Evolutionary conservation across 2,329 filamentous ascomycete genomes (phyloP).

Genomic region (Graphilbum fragrans): DNA sequence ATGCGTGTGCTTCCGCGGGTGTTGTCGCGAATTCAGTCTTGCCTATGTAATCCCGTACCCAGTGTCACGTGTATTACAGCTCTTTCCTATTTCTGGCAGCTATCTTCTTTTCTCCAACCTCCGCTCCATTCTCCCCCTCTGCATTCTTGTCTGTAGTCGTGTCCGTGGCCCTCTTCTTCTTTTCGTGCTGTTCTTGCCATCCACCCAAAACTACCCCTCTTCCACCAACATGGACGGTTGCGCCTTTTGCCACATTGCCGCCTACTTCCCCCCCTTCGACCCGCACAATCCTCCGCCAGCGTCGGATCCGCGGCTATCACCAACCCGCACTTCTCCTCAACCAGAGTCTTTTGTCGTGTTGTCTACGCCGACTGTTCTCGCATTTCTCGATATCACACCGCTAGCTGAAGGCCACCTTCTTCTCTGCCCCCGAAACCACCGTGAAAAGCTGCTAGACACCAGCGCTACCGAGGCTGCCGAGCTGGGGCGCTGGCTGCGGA

Average conservation of each 20-base stretch:
- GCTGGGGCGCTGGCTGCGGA: conserved; percentile 55
- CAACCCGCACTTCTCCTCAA: conserved; percentile 22
- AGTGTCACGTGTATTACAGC: too few species aligned
- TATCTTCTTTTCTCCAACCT: too few species aligned
- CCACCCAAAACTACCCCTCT: too few species aligned
- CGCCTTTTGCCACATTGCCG: conserved; percentile 51
- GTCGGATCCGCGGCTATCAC: conserved; percentile 20
- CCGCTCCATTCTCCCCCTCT: too few species aligned
- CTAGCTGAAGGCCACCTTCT: conserved; percentile 74
- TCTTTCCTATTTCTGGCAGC: too few species aligned
- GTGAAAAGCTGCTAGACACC: conserved; percentile 65
- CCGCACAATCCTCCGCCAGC: conserved; percentile 28
- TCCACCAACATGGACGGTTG: conserved; percentile 27
- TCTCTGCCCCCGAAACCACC: conserved; percentile 66
- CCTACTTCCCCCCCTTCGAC: conserved; percentile 33
- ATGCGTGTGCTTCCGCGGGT: too few species aligned
- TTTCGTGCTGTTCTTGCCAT: too few species aligned
- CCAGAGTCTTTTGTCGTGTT: conserved; percentile 54
- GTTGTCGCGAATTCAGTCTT: too few species aligned
- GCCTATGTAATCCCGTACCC: too few species aligned
- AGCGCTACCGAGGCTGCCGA: conserved; percentile 49
- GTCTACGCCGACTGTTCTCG: conserved; percentile 64
- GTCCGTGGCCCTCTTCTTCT: too few species aligned
- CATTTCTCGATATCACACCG: conserved; percentile 90
- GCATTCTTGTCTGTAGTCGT: too few species aligned